Conservation (phyloP, 257 asterid genomes). For the Knoxia roxburghii region DNA sequence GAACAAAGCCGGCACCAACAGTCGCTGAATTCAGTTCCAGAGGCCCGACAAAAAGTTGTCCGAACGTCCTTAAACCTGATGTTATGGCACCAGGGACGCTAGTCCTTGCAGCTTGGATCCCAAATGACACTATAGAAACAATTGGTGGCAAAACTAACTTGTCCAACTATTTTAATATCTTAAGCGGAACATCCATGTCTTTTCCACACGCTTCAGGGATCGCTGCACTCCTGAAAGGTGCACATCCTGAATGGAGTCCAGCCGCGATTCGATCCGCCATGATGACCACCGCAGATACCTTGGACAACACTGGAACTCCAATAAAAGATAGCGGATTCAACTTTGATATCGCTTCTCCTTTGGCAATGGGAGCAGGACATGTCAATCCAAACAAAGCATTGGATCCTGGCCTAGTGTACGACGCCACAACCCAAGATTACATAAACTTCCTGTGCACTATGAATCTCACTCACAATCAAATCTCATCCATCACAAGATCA, state of each 20-base stretch:
- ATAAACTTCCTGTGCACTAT: conserved; percentile 5
- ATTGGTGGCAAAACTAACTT: conserved; percentile 9
- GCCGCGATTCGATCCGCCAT: conserved; percentile 40
- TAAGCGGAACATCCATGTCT: conserved; percentile 41
- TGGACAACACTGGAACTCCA: conserved; percentile 22
- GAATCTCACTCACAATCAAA: conserved; percentile 1
- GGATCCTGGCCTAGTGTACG: not conserved
- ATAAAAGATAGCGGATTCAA: conserved; percentile 16
- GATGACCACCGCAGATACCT: conserved; percentile 35
- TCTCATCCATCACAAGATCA: not conserved
- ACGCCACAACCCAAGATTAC: not conserved
- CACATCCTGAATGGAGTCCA: conserved; percentile 40
- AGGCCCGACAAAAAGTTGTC: conserved; percentile 36
- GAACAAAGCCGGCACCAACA: conserved; percentile 23
- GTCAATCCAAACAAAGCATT: conserved; percentile 2
- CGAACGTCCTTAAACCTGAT: conserved; percentile 34
- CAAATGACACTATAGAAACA: not conserved
- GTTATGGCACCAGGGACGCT: conserved; percentile 37
- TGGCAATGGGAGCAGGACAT: conserved; percentile 10
- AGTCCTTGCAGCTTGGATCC: conserved; percentile 32
- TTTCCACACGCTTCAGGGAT: conserved; percentile 42
- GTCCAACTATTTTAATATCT: conserved; percentile 6
- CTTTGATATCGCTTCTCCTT: conserved; percentile 5
- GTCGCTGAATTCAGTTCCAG: conserved; percentile 25
- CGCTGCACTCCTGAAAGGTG: conserved; percentile 39